A percentile compares a stretch with the other conserved stretches of the same genome.
These are phyloP conservation scores for Aspergillus calidoustus DNA, from an alignment of 2,329 filamentous ascomycete species.

Conservation along the genomic window DNA sequence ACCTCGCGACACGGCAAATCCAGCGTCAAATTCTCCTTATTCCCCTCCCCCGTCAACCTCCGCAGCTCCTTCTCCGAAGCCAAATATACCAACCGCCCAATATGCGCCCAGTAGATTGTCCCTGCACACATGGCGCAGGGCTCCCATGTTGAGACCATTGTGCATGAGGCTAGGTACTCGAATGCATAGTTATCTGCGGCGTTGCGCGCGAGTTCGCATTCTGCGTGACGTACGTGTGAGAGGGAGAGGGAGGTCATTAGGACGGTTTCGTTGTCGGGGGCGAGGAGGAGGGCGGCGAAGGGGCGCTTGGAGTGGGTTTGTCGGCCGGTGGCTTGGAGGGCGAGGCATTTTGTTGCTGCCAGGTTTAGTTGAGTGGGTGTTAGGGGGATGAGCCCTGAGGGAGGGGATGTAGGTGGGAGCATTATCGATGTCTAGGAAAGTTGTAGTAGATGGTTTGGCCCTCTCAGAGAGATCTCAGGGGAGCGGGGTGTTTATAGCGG, in stretches of 20 bases:
- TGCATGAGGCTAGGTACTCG: conserved; percentile 55
- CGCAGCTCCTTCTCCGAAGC: conserved; percentile 55
- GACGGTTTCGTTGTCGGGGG: conserved; percentile 55
- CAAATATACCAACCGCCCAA: conserved; percentile 57
- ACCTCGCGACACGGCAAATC: conserved; percentile 54
- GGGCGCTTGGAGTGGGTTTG: conserved; percentile 53
- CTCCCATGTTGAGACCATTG: conserved; percentile 59
- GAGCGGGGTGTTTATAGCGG: neutral
- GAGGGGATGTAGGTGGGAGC: neutral
- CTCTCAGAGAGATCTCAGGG: neutral
- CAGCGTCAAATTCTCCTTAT: conserved; percentile 59
- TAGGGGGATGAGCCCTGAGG: neutral
- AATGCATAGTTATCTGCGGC: conserved; percentile 55
- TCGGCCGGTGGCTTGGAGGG: conserved; percentile 50
- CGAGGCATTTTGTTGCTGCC: conserved; percentile 34
- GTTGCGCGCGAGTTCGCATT: conserved; percentile 55
- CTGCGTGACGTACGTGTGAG: conserved; percentile 59
- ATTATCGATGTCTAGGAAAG: neutral
- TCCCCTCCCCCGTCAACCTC: conserved; percentile 52
- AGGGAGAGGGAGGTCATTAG: conserved; percentile 56
- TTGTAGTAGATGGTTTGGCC: too few relatives aligned
- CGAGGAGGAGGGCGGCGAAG: conserved; percentile 55
- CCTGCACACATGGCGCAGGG: conserved; percentile 59
- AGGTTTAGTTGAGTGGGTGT: neutral
- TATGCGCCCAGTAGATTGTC: conserved; percentile 58